These are phyloP conservation scores for Zanthoxylum bungeanum DNA, from an alignment of 345 rosid species.

Conservation along the genomic window DNA sequence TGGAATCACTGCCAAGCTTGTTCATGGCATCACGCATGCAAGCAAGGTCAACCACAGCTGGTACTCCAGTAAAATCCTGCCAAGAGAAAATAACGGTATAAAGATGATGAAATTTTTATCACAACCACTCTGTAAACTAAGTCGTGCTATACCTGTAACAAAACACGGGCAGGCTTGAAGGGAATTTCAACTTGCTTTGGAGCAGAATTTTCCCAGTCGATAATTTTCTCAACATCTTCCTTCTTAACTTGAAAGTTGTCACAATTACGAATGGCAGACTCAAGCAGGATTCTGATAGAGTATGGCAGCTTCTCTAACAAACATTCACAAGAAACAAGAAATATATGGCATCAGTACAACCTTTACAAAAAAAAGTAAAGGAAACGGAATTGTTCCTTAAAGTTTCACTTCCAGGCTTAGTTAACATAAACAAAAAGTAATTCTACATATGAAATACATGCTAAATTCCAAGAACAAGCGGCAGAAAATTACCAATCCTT, in stretches of 20 bases:
- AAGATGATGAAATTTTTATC: neutral
- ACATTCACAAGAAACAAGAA: constrained; percentile 16
- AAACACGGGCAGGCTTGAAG: constrained; percentile 97
- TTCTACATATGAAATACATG: neutral
- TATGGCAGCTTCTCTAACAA: constrained; percentile 79
- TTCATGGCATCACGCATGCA: constrained; percentile 99
- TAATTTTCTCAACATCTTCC: constrained; percentile 91
- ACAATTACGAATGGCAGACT: constrained; percentile 93
- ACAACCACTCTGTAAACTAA: neutral
- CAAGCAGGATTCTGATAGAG: constrained; percentile 90
- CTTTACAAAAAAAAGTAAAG: neutral
- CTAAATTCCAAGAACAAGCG: neutral
- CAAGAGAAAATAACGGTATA: constrained; percentile 15
- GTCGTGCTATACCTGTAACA: constrained; percentile 59
- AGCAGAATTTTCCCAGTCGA: constrained; percentile 87
- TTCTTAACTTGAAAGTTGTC: constrained; percentile 95
- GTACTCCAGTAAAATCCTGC: constrained; percentile 99
- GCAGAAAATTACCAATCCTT: constrained; percentile 61
- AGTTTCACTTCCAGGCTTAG: neutral
- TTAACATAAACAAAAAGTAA: too few species aligned
- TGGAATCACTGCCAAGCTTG: constrained; percentile 81
- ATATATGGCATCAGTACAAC: neutral
- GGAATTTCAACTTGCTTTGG: constrained; percentile 98
- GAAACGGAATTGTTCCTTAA: neutral
- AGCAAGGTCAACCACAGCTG: constrained; percentile 98